phyloP scores from a whole-genome alignment of 352 stramenopile genomes.

The Phytophthora pini region DNA sequence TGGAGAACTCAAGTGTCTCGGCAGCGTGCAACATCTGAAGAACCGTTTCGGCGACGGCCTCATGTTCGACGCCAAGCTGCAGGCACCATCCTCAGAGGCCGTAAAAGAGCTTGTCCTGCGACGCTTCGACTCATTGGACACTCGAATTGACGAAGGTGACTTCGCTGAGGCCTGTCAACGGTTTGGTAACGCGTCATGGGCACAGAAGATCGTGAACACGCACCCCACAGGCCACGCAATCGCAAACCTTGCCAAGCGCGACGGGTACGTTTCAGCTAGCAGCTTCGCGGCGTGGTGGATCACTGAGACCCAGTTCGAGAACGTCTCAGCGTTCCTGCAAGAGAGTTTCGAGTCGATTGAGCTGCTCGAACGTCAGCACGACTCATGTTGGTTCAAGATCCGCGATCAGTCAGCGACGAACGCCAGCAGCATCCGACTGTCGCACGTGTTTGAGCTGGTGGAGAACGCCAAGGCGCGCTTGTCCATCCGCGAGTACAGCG shows the following conservation, averaged over 20 bases:
- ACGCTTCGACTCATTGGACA: too few species aligned
- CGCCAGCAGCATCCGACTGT: constrained; percentile 46
- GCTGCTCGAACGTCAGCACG: constrained; percentile 76
- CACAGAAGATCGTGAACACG: constrained; percentile 46
- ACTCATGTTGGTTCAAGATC: constrained; percentile 75
- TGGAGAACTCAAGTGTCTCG: constrained; percentile 80
- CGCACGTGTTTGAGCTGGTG: constrained; percentile 75
- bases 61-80: constrained; percentile 88
- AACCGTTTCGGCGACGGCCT: constrained; percentile 94
- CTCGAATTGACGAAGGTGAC: too few species aligned
- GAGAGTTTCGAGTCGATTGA: constrained; percentile 43
- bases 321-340: constrained; percentile 46
- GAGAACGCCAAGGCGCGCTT: constrained; percentile 52
- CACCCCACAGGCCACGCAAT: constrained; percentile 73
- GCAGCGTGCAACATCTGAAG: constrained; percentile 95
- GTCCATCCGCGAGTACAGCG: constrained; percentile 83
- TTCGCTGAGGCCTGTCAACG: too few species aligned
- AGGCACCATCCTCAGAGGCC: constrained; percentile 13
- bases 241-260: constrained; percentile 52
- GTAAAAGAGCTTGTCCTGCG: too few species aligned
- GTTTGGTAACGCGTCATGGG: constrained; percentile 40
- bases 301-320: constrained; percentile 60
- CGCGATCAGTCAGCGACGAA: constrained; percentile 15
- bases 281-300: constrained; percentile 65
- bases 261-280: constrained; percentile 46